Conservation (phyloP, 78 protist species). For the Planoprotostelium fungivorum region DNA sequence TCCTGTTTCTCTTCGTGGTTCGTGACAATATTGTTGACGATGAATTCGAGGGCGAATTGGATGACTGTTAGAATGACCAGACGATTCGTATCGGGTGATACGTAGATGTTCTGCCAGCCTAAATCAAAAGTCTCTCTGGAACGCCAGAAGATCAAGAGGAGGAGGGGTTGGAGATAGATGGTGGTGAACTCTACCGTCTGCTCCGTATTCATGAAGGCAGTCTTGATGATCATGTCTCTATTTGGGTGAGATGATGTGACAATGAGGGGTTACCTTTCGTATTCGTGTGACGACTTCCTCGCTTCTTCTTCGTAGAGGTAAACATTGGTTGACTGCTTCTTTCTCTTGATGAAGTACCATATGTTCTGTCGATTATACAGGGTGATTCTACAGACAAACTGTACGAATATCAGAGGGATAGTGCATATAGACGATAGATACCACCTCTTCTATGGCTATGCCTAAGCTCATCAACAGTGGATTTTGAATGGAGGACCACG, state of each 20-base stretch:
- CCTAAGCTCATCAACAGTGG: background rate
- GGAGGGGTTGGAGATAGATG: background rate
- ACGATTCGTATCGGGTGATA: background rate
- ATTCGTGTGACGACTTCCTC: background rate
- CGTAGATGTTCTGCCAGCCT: background rate
- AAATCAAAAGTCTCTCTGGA: background rate
- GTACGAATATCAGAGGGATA: no score
- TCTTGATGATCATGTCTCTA: background rate
- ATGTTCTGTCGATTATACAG: background rate
- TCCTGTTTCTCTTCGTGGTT: background rate
- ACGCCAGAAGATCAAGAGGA: background rate
- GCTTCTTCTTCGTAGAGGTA: background rate
- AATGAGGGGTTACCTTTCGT: background rate
- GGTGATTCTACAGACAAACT: background rate
- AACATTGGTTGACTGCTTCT: background rate
- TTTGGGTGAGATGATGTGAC: background rate
- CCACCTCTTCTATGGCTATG: background rate
- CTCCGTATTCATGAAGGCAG: background rate
- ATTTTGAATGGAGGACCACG: background rate
- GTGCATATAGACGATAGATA: no score
- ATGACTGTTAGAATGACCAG: background rate
- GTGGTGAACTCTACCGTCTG: background rate
- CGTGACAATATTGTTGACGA: background rate
- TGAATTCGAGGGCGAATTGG: background rate
- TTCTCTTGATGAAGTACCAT: background rate